Evolutionary conservation across 352 stramenopile genomes (phyloP), one percentile per base, ranked within the genome.

Genomic region (Pythium brassicae): DNA sequence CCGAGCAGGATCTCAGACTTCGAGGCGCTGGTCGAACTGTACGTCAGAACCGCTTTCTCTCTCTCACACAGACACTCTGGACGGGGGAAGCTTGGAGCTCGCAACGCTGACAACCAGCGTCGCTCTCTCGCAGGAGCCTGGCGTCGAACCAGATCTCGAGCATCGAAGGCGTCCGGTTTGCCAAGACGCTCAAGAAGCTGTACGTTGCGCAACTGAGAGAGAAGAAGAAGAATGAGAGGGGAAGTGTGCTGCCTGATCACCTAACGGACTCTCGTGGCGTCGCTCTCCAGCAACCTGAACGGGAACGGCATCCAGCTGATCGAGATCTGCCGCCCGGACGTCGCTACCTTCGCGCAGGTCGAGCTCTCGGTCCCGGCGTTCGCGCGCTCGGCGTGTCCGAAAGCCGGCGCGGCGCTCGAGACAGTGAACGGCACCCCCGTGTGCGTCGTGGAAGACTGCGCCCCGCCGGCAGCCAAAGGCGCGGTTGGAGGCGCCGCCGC

Each of bases 21-120:
- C 26, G 71, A 65, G 0, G 72, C 70, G 9, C 79, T 89, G 19
- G 35, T 76, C 9, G 68, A 78, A 29, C 52, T 90, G 80, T 90
- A 71, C 20, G 76, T 76, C 26, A 4, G 15, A 19, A 3, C 19
- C 9, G 22, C 20, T 40, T 2, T 20, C 15, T 42, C 17, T 44
- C 10, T 25, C 23, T 12, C 19, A 55, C 23, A n/a, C n/a, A n/a
- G n/a, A n/a, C n/a, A 22, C 22, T 19, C 25, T 65, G 7, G 20
- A 39, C 0, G 25, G 20, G 25, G 35, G 4, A 35, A 35, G 29
- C 29, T 10, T 35, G 29, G 29, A 35, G 32, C 32, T 3, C 14
- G 32, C 8, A 37, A 11, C 14, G 5, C 32, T 37, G 32, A 37
- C 32, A 7, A 11, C 32, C 32, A 37, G 32, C 32, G 1, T 37